Percentiles rank a stretch among this genome's conserved stretches.
These are phyloP conservation scores for Byssoonygena ceratinophila DNA, from an alignment of 2,329 filamentous ascomycete genomes.

Conservation along the genomic window DNA sequence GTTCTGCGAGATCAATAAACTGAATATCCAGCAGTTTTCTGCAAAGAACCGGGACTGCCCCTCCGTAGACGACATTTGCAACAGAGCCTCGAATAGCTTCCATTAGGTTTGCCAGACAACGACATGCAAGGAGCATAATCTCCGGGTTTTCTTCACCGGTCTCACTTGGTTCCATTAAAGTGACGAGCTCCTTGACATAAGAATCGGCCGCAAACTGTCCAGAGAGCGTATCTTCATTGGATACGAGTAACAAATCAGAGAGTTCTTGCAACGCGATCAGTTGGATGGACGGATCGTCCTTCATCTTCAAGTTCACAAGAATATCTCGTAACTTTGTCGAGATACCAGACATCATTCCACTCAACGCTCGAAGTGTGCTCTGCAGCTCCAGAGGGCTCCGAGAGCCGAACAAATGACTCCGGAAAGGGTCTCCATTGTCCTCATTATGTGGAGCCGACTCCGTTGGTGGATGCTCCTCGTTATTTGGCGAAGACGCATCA, in stretches of 20 bases:
- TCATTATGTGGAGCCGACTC: slow-evolving; percentile 40
- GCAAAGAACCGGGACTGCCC: slow-evolving; percentile 86
- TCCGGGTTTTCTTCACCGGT: slow-evolving; percentile 85
- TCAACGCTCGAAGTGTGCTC: slow-evolving; percentile 72
- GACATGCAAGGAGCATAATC: slow-evolving; percentile 92
- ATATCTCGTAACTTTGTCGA: slow-evolving; percentile 69
- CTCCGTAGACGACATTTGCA: slow-evolving; percentile 93
- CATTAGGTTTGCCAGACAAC: slow-evolving; percentile 94
- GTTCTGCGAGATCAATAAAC: slow-evolving; percentile 94
- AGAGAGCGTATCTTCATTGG: slow-evolving; percentile 90
- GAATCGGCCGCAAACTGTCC: slow-evolving; percentile 90
- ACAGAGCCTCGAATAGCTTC: slow-evolving; percentile 87
- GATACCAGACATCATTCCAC: slow-evolving; percentile 82
- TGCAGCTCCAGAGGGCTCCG: slow-evolving; percentile 59
- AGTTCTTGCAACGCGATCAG: slow-evolving; percentile 86
- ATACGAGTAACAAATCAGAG: slow-evolving; percentile 84
- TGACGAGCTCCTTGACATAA: slow-evolving; percentile 88
- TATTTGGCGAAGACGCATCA: slow-evolving; percentile 49
- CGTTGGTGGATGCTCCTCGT: slow-evolving; percentile 53
- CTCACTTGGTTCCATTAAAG: slow-evolving; percentile 82
- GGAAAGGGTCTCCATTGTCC: slow-evolving; percentile 54
- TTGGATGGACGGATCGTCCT: slow-evolving; percentile 77
- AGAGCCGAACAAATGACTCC: slow-evolving; percentile 52
- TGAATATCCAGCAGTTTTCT: slow-evolving; percentile 92
- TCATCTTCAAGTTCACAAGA: slow-evolving; percentile 63